Evolutionary conservation across 106 monocot genomes (phyloP), one percentile per base, ranked within the genome.

Genomic region (Alisma plantagoaquatica): DNA sequence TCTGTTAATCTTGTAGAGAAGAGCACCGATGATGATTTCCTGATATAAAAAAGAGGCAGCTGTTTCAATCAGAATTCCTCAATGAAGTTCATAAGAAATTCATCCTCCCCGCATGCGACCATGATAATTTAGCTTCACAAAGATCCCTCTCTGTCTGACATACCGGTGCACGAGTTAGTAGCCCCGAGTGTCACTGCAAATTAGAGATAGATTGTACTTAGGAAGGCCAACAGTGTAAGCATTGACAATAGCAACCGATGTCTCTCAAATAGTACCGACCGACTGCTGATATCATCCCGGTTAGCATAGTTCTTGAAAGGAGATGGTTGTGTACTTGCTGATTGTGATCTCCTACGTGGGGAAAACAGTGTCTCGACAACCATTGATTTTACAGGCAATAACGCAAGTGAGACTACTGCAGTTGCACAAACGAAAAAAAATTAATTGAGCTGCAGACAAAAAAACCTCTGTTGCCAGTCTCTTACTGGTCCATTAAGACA

Each of bases 161-260:
- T 24, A 7, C 75, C 77, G n/a, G 83, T 51, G 29, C 92, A 93
- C 16, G 67, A 53, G 18, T 64, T 69, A 18, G 46, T 14, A 3
- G 63, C 27, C 44, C 83, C 80, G 23, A 94, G 46, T 18, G 87
- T 87, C 11, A 94, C 67, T 3, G 87, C 87, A 35, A 94, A 94
- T 67, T 94, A 87, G 52, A 94, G 75, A 67, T 94, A 94, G 28
- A 87, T 51, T 4, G 80, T 73, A 80, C 93, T 83, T 25, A 94
- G 73, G 51, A 87, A 80, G 26, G 57, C 63, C 71, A 94, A 54
- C 12, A 94, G 28, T 3, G 60, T 64, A 23, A 94, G 67, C 77
- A 70, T 87, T 3, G 77, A 80, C 43, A 87, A 33, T 32, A 94
- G 93, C 59, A 87, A 87, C 10, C 93, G 77, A 24, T 94, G 93